Conservation (phyloP, 2,329 filamentous ascomycete genomes). For the Pestalotiopsis fici region DNA sequence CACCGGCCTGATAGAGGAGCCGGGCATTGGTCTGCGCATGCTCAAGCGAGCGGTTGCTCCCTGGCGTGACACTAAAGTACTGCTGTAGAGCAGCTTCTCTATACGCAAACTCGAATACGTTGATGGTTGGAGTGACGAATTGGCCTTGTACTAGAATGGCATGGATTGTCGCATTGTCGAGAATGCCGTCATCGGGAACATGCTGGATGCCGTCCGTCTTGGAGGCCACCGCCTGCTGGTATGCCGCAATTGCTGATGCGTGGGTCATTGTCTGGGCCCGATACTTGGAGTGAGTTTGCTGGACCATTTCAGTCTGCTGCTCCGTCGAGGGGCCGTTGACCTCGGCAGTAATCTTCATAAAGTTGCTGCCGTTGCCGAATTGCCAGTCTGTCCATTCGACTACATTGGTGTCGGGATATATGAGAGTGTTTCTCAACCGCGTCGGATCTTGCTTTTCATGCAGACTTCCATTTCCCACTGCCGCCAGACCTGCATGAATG, state of each 20-base stretch:
- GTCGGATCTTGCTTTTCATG: not conserved
- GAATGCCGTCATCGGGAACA: slow-evolving; percentile 9
- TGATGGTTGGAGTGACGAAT: slow-evolving; percentile 13
- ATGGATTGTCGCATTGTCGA: slow-evolving; percentile 8
- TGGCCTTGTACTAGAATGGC: slow-evolving; percentile 6
- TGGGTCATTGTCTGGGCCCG: slow-evolving; percentile 13
- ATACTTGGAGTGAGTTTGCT: slow-evolving; percentile 1
- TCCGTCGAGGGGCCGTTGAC: slow-evolving; percentile 6
- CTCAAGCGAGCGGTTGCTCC: slow-evolving; percentile 21
- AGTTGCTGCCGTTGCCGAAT: slow-evolving; percentile 6
- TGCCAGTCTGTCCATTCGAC: not conserved
- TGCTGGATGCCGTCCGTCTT: slow-evolving; percentile 14
- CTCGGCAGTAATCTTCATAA: slow-evolving; percentile 3
- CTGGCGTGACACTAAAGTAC: not conserved
- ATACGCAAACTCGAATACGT: slow-evolving; percentile 17
- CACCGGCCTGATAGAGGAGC: slow-evolving; percentile 18
- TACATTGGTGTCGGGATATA: not conserved
- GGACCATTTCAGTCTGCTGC: slow-evolving; percentile 9
- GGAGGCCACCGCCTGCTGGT: slow-evolving; percentile 11
- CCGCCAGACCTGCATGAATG: not conserved
- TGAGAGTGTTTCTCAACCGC: not conserved
- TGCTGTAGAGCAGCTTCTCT: not conserved
- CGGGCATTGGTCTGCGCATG: slow-evolving; percentile 48
- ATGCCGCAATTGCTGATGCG: slow-evolving; percentile 5
- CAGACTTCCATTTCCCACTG: not conserved